These are phyloP conservation scores for Yamadazyma atmosphaerica DNA, from an alignment of 1,139 yeast species.

Conservation along the genomic window DNA sequence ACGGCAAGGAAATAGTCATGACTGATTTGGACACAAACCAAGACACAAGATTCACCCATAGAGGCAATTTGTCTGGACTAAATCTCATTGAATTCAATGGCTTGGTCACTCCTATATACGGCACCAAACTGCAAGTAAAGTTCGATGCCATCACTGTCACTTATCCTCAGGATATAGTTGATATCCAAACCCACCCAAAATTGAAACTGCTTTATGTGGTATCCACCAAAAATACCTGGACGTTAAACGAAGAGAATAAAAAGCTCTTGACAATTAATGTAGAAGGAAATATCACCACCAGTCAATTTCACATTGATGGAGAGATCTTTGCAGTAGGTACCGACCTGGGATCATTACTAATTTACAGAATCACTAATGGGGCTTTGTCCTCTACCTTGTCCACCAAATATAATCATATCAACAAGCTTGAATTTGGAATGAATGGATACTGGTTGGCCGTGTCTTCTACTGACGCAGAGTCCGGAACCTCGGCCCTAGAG, in stretches of 20 bases:
- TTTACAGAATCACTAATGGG: slow-evolving; percentile 46
- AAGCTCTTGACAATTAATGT: slow-evolving; percentile 6
- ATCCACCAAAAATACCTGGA: slow-evolving; percentile 10
- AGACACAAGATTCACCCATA: slow-evolving; percentile 14
- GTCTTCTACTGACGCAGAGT: slow-evolving; percentile 17
- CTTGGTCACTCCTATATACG: slow-evolving; percentile 19
- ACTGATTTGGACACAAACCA: slow-evolving; percentile 16
- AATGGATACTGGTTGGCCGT: slow-evolving; percentile 71
- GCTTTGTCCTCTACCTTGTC: slow-evolving; percentile 39
- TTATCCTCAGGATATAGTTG: slow-evolving; percentile 17
- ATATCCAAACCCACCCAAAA: slow-evolving; percentile 27
- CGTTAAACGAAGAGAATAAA: slow-evolving; percentile 8
- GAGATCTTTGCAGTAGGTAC: slow-evolving; percentile 49
- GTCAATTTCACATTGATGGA: slow-evolving; percentile 67
- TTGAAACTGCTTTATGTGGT: slow-evolving; percentile 11
- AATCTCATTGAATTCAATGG: slow-evolving; percentile 15
- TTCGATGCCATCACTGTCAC: slow-evolving; percentile 16
- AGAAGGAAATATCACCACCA: slow-evolving; percentile 22
- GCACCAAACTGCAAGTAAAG: slow-evolving; percentile 19
- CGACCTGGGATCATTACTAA: slow-evolving; percentile 21
- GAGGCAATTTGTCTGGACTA: slow-evolving; percentile 19
- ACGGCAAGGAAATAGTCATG: slow-evolving; percentile 25
- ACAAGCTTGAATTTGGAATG: slow-evolving; percentile 52
- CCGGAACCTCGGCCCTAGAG: slow-evolving; percentile 26
- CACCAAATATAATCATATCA: slow-evolving; percentile 26